Percentiles rank a stretch among this genome's conserved stretches.
These are phyloP conservation scores for Pseudocercospora musae DNA, from an alignment of 2,329 filamentous ascomycete genomes.

Conservation along the genomic window DNA sequence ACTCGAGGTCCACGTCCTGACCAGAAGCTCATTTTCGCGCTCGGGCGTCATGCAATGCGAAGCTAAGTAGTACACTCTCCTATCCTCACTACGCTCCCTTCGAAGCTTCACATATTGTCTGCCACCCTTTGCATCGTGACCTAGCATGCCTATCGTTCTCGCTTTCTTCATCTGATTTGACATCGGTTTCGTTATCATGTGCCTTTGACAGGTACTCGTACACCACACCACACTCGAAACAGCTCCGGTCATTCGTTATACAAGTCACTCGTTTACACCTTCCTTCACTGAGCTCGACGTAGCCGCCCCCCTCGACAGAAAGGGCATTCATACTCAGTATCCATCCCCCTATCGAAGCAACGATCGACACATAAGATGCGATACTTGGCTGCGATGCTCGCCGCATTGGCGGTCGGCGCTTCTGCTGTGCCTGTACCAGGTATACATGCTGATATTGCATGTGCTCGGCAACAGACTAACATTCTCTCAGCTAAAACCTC, in stretches of 20 bases:
- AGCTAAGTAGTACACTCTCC: constrained; percentile 14
- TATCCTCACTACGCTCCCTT: constrained; percentile 11
- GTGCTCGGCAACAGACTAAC: background rate
- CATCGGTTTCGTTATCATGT: constrained; percentile 8
- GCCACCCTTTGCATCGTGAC: background rate
- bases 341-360: background rate
- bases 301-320: background rate
- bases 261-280: constrained; percentile 10
- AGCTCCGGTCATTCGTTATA: constrained; percentile 13
- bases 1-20: constrained; percentile 8
- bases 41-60: constrained; percentile 8
- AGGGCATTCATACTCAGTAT: background rate
- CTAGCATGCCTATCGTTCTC: constrained; percentile 1
- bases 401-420: constrained; percentile 13
- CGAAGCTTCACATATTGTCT: background rate
- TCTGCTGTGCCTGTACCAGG: constrained; percentile 10
- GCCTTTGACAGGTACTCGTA: constrained; percentile 22
- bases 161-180: constrained; percentile 3
- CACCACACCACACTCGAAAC: constrained; percentile 7
- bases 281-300: background rate
- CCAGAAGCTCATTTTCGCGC: constrained; percentile 17
- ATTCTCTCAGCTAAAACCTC: background rate
- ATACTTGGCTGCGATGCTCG: constrained; percentile 13
- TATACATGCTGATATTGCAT: background rate
- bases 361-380: constrained; percentile 19